Base-by-base conservation (phyloP, 2,329 filamentous ascomycete species). In the Sclerotinia glacialis region DNA sequence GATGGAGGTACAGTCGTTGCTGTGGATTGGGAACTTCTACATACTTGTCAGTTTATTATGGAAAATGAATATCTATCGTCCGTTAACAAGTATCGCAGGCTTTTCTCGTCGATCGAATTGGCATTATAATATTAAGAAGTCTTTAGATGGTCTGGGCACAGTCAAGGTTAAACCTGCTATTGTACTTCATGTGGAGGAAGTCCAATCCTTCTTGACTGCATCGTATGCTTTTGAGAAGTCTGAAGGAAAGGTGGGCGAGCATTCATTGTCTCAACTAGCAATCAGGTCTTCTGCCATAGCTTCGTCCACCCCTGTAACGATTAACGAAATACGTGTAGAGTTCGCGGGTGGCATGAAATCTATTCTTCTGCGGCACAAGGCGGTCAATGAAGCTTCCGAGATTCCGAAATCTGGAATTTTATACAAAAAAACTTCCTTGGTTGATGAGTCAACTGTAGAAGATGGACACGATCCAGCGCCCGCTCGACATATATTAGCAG, bases 21-120 rank as follows among this genome's bases (percentile, higher is more conserved):
- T 37, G 83, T 88, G 61, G 86, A 89, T 72, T 89, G 88, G 85
- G 87, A 89, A 73, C 78, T 90, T 54, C 79, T 89, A 75, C 81
- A 85, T 67, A 82, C 77, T 54, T 80, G 86, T 87, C 77, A 75
- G 84, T 79, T n/a, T 16, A 52, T 26, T 16, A 23, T 46, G 37
- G 31, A 7, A 31, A 37, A 21, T 5, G 2, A 52, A 40, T 52
- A 2, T 5, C 59, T 40, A 9, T 44, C 21, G 3, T 42, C 9
- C 9, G 28, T 71, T 40, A 58, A 72, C 77, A 67, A 75, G 67
- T 42, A 50, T 55, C 47, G 7, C 49, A 86, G 86, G 78, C 61
- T 89, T 87, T 72, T 79, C 80, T 5, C 80, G 79, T 70, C 82
- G 82, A 21, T 78, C 81, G 14, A 80, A 83, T 37, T 89, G 86